phyloP scores from a whole-genome alignment of 1,139 yeast genomes.

The Zygotorulaspora mrakii region DNA sequence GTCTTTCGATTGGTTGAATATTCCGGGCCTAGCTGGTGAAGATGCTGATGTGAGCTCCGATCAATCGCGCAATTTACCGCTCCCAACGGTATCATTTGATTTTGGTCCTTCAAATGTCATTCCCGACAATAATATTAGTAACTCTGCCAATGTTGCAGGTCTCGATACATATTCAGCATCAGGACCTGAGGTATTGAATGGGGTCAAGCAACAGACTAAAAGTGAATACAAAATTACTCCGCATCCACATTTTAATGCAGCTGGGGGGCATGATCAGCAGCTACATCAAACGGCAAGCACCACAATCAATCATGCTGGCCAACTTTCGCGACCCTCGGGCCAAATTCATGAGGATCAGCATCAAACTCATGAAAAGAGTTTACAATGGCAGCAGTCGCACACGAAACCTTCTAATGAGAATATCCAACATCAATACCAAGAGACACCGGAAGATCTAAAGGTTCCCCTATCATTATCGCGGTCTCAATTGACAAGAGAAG shows the following conservation, averaged over 20 bases:
- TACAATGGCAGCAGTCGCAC: background rate
- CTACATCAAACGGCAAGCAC: background rate
- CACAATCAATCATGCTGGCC: too few relatives aligned
- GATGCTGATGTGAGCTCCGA: slow-evolving; percentile 15
- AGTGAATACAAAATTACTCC: background rate
- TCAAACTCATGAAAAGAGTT: too few relatives aligned
- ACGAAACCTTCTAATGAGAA: background rate
- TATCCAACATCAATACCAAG: slow-evolving; percentile 18
- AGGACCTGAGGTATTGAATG: background rate
- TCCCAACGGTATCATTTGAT: slow-evolving; percentile 32
- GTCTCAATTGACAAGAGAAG: slow-evolving; percentile 58
- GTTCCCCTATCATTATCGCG: slow-evolving; percentile 62
- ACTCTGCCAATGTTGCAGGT: background rate
- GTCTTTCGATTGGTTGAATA: slow-evolving; percentile 37
- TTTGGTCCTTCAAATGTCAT: slow-evolving; percentile 11
- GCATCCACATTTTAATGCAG: background rate
- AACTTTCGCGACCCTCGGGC: background rate
- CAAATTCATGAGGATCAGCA: slow-evolving; percentile 1
- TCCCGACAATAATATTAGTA: background rate
- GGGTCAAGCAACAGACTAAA: background rate
- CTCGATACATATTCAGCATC: slow-evolving; percentile 4
- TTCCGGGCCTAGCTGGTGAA: slow-evolving; percentile 29
- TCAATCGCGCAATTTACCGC: slow-evolving; percentile 16
- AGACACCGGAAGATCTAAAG: slow-evolving; percentile 31
- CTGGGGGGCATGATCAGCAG: background rate